Conservation (phyloP, 1,284 basidiomycete genomes). For the Malassezia slooffiae region DNA sequence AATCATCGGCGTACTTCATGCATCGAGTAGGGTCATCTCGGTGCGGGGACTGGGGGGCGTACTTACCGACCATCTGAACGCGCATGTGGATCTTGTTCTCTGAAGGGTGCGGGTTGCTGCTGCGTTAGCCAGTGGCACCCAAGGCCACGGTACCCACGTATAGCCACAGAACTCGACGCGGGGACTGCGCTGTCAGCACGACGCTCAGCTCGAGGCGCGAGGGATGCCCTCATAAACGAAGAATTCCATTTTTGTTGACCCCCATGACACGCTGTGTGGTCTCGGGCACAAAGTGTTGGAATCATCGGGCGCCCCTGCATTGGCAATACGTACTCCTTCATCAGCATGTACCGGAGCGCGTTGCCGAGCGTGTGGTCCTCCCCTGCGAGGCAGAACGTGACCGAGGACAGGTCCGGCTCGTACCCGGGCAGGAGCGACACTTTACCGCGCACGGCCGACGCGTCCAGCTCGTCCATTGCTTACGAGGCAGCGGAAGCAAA, state of each 20-base stretch:
- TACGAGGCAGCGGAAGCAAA: neutral
- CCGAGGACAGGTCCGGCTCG: constrained; percentile 69
- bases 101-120: constrained; percentile 85
- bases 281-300: constrained; percentile 12
- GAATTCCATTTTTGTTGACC: constrained; percentile 45
- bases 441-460: constrained; percentile 12
- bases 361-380: constrained; percentile 96
- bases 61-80: constrained; percentile 96
- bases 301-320: constrained; percentile 8
- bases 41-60: neutral
- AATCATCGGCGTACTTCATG: constrained; percentile 12
- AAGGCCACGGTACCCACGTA: constrained; percentile 53
- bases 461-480: constrained; percentile 13
- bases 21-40: constrained; percentile 10
- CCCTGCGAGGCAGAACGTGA: constrained; percentile 81
- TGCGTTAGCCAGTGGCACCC: constrained; percentile 1
- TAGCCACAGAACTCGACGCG: constrained; percentile 98
- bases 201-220: too few relatives aligned
- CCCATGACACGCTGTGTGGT: constrained; percentile 21
- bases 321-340: constrained; percentile 73
- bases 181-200: constrained; percentile 58
- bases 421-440: constrained; percentile 55
- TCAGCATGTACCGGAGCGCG: constrained; percentile 87
- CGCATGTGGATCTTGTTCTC: constrained; percentile 90
- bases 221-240: constrained; percentile 45